Conservation (phyloP, 768 basidiomycete species). For the Mrakia hoshinonis region DNA sequence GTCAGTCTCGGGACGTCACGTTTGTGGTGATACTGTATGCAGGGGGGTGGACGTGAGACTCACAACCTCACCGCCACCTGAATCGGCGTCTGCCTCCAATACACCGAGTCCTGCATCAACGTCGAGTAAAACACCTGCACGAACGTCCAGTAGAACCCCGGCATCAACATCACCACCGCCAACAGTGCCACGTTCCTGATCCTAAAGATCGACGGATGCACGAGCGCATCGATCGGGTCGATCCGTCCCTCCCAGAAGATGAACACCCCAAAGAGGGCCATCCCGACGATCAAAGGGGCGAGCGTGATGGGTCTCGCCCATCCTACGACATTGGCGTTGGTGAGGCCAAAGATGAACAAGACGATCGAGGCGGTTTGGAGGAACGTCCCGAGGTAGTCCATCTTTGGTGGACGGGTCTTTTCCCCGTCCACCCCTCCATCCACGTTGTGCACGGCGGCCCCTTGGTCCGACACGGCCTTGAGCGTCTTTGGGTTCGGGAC, state of each 20-base stretch:
- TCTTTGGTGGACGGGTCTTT: background rate
- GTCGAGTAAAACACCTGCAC: constrained; percentile 4
- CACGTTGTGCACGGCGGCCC: too few relatives aligned
- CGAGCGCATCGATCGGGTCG: constrained; percentile 4
- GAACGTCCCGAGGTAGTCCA: constrained; percentile 12
- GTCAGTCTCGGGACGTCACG: background rate
- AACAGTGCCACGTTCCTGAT: background rate
- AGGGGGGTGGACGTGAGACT: background rate
- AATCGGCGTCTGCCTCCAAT: background rate
- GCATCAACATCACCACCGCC: background rate
- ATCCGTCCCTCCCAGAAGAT: constrained; percentile 30
- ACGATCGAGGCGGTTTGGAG: constrained; percentile 32
- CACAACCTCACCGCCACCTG: background rate
- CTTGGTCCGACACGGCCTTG: background rate
- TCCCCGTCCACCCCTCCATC: too few relatives aligned
- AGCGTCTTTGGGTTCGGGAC: background rate
- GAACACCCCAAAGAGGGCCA: constrained; percentile 31
- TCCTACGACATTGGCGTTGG: constrained; percentile 34
- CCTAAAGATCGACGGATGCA: background rate
- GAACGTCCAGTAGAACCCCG: background rate
- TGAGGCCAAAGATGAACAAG: constrained; percentile 36
- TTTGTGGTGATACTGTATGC: background rate
- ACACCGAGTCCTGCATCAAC: background rate
- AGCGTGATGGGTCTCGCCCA: constrained; percentile 31
- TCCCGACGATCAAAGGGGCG: constrained; percentile 34